Base-by-base conservation (phyloP, 805 yeast species). In the Sporopachydermia lactativora region DNA sequence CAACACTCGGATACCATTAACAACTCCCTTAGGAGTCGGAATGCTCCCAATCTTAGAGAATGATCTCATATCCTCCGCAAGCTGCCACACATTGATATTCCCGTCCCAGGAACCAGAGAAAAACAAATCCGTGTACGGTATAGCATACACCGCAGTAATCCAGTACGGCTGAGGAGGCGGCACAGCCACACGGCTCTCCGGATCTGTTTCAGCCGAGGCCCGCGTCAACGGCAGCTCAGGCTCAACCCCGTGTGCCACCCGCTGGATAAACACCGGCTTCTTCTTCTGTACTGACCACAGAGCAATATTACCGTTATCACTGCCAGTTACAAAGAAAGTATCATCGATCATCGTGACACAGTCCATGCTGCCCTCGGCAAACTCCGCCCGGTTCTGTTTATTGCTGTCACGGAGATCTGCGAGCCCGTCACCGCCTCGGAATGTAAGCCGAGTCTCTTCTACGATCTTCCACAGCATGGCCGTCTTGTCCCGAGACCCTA, bases 401-500 rank as follows among this genome's bases (percentile, higher is more conserved):
- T 49, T 34, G 3, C 35, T 47, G 3, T 48, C 49, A 17, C 51
- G 52, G 15, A 51, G 57, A 34, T 53, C 59, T 14, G 54, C 55
- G 19, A 46, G 54, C 19, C 50, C 47, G 52, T 85, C 95, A 43
- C 94, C 95, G 45, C 95, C 95, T 55, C 95, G 73, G 58, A 89
- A 89, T 0, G 96, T 86, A 52, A 92, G 71, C 54, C 96, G 75
- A 1, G 94, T 77, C 61, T 92, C 98, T 52, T 92, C 98, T 17
- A 95, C 75, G 48, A 92, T 85, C 58, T 92, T 92, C 98, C 98
- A 92, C 51, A 83, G 66, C 79, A 94, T 81, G 5, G 89, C 96
- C 3, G 96, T 83, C 52, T 94, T 77, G 61, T 92, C 98, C 51
- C 97, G 75, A 3, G 94, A 70, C 14, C 98, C 98, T 19, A 89